Conservation (phyloP, 306 rosid species). For the Dryas octopetala region DNA sequence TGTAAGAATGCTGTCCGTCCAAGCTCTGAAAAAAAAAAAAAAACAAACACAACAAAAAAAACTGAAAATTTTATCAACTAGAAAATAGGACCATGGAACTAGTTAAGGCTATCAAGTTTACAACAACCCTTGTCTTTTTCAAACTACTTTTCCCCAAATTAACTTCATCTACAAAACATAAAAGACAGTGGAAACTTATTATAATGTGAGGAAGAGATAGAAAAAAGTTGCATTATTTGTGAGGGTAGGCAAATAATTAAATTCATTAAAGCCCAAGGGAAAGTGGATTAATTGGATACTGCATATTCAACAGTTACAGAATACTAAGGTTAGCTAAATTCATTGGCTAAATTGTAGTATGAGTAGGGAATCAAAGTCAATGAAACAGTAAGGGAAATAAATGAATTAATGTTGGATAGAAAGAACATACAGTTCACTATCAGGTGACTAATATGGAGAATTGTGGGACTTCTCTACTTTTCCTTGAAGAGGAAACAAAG, state of each 20-base stretch:
- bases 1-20: too few relatives aligned
- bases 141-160: not conserved
- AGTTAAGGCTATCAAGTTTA: not conserved
- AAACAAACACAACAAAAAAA: too few relatives aligned
- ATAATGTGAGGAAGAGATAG: too few relatives aligned
- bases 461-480: constrained; percentile 1
- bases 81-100: too few relatives aligned
- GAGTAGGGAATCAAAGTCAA: constrained; percentile 24
- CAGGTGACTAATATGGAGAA: constrained; percentile 23
- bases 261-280: not conserved
- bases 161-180: not conserved
- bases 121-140: not conserved
- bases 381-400: constrained; percentile 11
- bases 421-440: constrained; percentile 31
- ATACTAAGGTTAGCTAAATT: constrained; percentile 13
- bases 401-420: constrained; percentile 28
- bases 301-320: not conserved
- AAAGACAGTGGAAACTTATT: not conserved
- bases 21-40: too few relatives aligned
- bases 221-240: too few relatives aligned
- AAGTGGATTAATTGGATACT: not conserved
- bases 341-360: constrained; percentile 23
- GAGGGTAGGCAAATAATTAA: too few relatives aligned
- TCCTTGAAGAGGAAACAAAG: constrained; percentile 16
- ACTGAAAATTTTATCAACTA: too few relatives aligned